Evolutionary conservation across 2,329 filamentous ascomycete species (phyloP), one percentile per base, ranked within the genome.

Genomic region (Trichoderma koningii): DNA sequence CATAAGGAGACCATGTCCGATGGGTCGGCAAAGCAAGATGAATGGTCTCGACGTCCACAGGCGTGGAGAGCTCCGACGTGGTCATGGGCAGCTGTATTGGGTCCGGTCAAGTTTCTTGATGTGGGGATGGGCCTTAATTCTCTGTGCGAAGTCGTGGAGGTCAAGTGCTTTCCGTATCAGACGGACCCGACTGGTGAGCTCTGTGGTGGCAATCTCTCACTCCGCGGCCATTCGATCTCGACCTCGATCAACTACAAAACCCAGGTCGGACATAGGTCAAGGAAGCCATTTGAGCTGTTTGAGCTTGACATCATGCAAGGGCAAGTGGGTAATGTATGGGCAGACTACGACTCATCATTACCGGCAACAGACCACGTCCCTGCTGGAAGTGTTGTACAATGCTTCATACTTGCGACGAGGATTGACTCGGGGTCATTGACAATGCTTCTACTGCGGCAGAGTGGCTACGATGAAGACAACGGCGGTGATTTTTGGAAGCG

Each of bases 21-120:
- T 9, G 12, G 3, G n/a, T 41, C 19, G 7, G 28, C 34, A 17
- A 21, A 44, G 15, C 14, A 19, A 34, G 10, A 14, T 15, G 26
- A 28, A 28, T 57, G 64, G 66, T 10, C 38, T 7, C n/a, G 44
- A 23, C 47, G 66, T 7, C 66, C 64, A 2, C 14, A 23, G 26
- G 23, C 28, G 38, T 68, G 63, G 63, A 60, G 63, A 65, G 66
- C 67, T n/a, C 67, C 67, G 14, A 62, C 63, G n/a, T 68, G 67
- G 67, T 68, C 66, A 10, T 68, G 67, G 67, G 66, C 63, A 15
- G 60, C 67, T 10, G 45, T 44, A 26, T 19, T n/a, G 5, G 41
- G 44, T 14, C 61, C 50, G 6, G 23, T 66, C 15, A 30, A 62
- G 9, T 67, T 61, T 21, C 51, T 60, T n/a, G 9, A 66, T 23